phyloP scores from a whole-genome alignment of 176 grass and related monocot genomes.

The Triticum dicoccoides region DNA sequence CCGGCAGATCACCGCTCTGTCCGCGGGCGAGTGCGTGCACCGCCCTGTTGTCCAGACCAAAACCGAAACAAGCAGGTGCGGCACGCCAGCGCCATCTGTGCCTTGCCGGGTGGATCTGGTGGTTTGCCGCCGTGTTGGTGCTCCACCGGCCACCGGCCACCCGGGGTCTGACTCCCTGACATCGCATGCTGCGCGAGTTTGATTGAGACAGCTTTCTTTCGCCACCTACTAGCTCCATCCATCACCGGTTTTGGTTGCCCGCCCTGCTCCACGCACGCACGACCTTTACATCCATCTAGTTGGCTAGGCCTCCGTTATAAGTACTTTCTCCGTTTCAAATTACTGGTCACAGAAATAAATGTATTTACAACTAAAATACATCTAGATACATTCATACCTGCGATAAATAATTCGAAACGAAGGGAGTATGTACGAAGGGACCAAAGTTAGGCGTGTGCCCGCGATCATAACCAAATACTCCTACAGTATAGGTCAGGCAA shows the following conservation, averaged over 20 bases:
- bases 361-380: too few species aligned
- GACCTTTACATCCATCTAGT: not conserved
- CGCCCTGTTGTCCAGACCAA: too few species aligned
- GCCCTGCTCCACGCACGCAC: not conserved
- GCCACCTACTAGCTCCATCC: not conserved
- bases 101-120: not conserved
- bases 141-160: too few species aligned
- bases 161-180: not conserved
- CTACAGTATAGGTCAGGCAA: not conserved
- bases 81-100: not conserved
- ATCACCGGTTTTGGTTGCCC: not conserved
- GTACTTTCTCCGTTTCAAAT: too few species aligned
- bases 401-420: too few species aligned
- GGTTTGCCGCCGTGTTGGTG: not conserved
- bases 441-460: not conserved
- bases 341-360: too few species aligned
- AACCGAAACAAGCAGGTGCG: not conserved
- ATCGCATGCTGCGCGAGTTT: not conserved
- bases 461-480: not conserved
- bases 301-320: not conserved
- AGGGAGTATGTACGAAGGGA: too few species aligned
- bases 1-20: not conserved
- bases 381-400: too few species aligned
- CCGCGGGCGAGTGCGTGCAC: not conserved
- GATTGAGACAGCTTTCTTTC: not conserved